phyloP scores from a whole-genome alignment of 192 early-diverging fungal species.

The Kappamyces sp. region DNA sequence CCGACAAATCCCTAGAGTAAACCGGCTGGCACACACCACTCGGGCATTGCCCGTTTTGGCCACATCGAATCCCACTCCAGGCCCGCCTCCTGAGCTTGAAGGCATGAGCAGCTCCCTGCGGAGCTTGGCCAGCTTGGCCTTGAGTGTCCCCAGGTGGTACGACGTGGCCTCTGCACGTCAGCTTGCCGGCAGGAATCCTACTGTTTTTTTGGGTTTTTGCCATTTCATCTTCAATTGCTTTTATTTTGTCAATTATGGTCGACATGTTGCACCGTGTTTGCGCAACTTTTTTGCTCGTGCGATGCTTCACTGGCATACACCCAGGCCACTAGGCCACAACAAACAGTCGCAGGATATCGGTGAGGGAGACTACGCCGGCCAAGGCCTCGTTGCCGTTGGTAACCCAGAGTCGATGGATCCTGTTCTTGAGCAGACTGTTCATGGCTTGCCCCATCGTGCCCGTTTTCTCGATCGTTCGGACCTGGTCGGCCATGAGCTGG shows the following conservation, averaged over 20 bases:
- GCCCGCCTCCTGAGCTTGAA: slow-evolving; percentile 70
- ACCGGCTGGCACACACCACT: slow-evolving; percentile 82
- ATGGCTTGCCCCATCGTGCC: slow-evolving; percentile 48
- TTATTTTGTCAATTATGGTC: slow-evolving; percentile 28
- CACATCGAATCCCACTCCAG: slow-evolving; percentile 95
- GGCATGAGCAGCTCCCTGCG: slow-evolving; percentile 90
- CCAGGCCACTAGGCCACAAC: neutral
- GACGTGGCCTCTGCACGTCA: neutral
- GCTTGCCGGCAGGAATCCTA: neutral
- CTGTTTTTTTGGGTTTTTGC: slow-evolving; percentile 82
- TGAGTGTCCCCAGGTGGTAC: slow-evolving; percentile 59
- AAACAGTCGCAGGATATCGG: slow-evolving; percentile 59
- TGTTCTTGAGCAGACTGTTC: slow-evolving; percentile 39
- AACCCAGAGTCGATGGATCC: slow-evolving; percentile 57
- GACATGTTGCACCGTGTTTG: slow-evolving; percentile 8
- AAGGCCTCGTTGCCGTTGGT: slow-evolving; percentile 49
- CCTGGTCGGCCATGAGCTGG: slow-evolving; percentile 52
- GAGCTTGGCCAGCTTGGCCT: slow-evolving; percentile 98
- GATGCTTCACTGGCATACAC: too few species aligned
- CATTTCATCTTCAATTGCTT: slow-evolving; percentile 44
- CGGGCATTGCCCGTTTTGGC: slow-evolving; percentile 98
- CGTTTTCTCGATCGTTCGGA: slow-evolving; percentile 22
- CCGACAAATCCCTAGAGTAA: slow-evolving; percentile 56
- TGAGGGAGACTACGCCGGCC: slow-evolving; percentile 68
- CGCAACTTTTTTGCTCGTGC: slow-evolving; percentile 2